These are phyloP conservation scores for Moniliophthora roreri DNA, from an alignment of 1,284 basidiomycete genomes.

Conservation along the genomic window DNA sequence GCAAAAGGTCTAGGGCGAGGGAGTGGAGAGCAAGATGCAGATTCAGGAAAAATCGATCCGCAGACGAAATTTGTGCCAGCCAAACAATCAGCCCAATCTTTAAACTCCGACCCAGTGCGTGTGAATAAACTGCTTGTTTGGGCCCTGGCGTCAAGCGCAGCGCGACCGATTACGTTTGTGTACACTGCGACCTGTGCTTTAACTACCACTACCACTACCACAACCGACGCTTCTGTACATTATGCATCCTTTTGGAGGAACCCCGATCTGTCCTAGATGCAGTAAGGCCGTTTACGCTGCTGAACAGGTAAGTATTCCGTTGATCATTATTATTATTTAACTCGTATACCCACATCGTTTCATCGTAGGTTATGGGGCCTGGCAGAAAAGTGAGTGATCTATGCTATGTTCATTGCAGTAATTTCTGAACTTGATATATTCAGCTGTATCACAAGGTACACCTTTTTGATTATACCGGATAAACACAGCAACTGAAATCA, in stretches of 20 bases:
- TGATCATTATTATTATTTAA: background rate
- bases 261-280: constrained; percentile 66
- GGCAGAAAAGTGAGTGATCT: constrained; percentile 64
- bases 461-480: background rate
- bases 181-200: too few species aligned
- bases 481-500: constrained; percentile 1
- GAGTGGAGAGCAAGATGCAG: constrained; percentile 19
- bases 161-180: too few species aligned
- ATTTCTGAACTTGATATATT: constrained; percentile 9
- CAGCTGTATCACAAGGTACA: constrained; percentile 77
- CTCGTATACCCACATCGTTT: constrained; percentile 1
- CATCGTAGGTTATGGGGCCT: constrained; percentile 74
- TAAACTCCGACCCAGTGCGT: constrained; percentile 42
- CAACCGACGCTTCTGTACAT: background rate
- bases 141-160: too few species aligned
- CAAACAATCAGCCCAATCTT: too few species aligned
- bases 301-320: constrained; percentile 58
- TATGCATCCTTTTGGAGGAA: constrained; percentile 70
- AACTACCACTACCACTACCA: background rate
- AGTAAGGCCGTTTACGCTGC: constrained; percentile 74
- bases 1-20: constrained; percentile 13
- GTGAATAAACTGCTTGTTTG: too few species aligned
- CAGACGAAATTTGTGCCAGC: too few species aligned
- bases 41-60: constrained; percentile 25
- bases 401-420: constrained; percentile 8